Evolutionary conservation across 2,329 filamentous ascomycete species (phyloP), one percentile per base, ranked within the genome.

Genomic region (Coniosporium tulheliwenetii): DNA sequence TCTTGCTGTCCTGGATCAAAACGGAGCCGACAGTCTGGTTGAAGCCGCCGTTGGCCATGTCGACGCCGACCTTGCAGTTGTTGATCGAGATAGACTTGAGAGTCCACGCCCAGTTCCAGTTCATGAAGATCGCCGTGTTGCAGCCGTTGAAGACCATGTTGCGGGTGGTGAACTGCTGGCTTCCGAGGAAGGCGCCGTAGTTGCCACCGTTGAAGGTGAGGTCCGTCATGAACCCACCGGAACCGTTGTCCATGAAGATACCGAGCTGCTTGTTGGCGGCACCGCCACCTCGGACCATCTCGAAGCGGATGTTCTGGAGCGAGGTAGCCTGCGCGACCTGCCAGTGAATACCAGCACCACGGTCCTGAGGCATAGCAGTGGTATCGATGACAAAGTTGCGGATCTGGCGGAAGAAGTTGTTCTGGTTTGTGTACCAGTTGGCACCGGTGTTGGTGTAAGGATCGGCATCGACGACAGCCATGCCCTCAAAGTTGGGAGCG

Each of bases 391-490:
- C 54, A 39, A 73, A 65, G 54, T 73, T 73, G 47, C 69, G 67
- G 35, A 73, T 58, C 43, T 71, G 67, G 38, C 69, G 66, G 53
- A 65, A 71, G 57, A 73, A 72, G 54, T 71, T 70, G 61, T 69
- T 70, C 53, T 69, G 65, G 54, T 69, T 69, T 48, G 64, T 67
- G 55, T 57, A 70, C 63, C 64, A 68, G 54, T 67, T 67, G 42
- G 52, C 54, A 12, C 65, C 65, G 1, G 65, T 63, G 39, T 72
- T 57, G 33, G 75, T 72, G 60, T 96, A 96, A 0, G 87, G 87
- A 53, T 96, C 80, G 2, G 84, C 71, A 56, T 95, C 87, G 48
- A 98, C 81, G 40, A 96, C 73, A 36, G 82, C 87, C 66, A 95
- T 93, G 37, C 89, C 91, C 2, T 67, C 48, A 54, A 96, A 98